A percentile compares a stretch with the other conserved stretches of the same genome.
These are phyloP conservation scores for Chaetomium sp. DNA, from an alignment of 2,329 filamentous ascomycete genomes.

Conservation along the genomic window DNA sequence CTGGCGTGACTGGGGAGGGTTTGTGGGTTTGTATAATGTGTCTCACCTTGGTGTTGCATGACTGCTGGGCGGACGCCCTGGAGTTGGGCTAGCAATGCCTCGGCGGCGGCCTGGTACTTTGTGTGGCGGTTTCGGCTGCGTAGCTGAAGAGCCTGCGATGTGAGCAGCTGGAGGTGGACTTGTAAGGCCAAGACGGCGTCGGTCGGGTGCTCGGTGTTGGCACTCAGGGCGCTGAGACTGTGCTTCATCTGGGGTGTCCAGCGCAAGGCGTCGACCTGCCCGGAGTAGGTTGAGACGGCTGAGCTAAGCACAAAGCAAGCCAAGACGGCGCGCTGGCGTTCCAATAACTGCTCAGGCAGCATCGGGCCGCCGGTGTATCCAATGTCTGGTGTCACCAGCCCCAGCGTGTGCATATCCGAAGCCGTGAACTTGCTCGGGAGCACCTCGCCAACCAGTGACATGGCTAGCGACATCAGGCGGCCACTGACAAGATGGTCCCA, in stretches of 20 bases:
- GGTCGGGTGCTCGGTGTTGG: conserved; percentile 26
- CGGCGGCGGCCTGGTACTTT: background rate
- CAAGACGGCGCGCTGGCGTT: conserved; percentile 3
- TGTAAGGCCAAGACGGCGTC: conserved; percentile 42
- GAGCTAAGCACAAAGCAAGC: conserved; percentile 7
- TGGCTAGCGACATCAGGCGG: background rate
- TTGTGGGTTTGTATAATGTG: background rate
- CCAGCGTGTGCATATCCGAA: background rate
- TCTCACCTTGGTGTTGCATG: conserved; percentile 35
- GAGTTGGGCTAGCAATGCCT: conserved; percentile 32
- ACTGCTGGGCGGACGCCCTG: conserved; percentile 36
- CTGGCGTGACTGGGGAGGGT: conserved; percentile 25
- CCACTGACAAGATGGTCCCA: background rate
- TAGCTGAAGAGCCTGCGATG: conserved; percentile 38
- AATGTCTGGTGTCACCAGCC: background rate
- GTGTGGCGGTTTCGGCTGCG: conserved; percentile 35
- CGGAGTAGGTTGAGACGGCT: background rate
- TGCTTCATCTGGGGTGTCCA: conserved; percentile 3
- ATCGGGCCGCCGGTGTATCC: too few species aligned
- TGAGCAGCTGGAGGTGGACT: conserved; percentile 43
- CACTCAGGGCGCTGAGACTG: background rate
- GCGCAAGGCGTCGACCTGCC: background rate
- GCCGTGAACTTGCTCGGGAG: background rate
- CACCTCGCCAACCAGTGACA: conserved; percentile 1
- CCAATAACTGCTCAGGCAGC: background rate